Evolutionary conservation across 1,139 yeast species (phyloP), one percentile per base, ranked within the genome.

Genomic region (Candida tetrigidarum): DNA sequence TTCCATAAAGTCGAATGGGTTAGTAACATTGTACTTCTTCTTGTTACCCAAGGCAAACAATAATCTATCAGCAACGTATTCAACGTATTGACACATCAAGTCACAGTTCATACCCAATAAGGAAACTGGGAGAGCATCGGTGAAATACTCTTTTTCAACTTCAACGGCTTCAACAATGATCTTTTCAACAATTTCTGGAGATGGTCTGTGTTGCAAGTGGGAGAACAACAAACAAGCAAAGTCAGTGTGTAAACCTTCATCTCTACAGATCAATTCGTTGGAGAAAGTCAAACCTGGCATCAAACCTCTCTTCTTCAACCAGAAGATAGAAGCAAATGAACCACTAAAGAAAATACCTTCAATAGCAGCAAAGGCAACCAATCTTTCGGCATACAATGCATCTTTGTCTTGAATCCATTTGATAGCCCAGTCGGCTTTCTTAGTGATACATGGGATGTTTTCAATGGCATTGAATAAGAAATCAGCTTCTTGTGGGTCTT

Each of bases 1-100:
- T 75, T 93, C 99, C 99, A 93, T 93, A 66, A 92, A 93, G 70
- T 92, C 98, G 68, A 93, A 93, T 67, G 99, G 99, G 68, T 93
- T 95, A 51, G 87, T 74, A 50, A 80, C 93, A 63, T 90, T 89
- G 82, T 84, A 93, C 53, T 80, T 78, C 77, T 92, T 91, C 69
- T 85, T 78, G 78, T 90, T 89, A 56, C 99, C 99, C 56, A 93
- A 80, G 10, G 98, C 81, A 43, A 89, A 81, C 53, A 93, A 79
- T 62, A 93, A 79, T 72, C 98, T 83, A 74, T 93, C 99, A 59
- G 99, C 99, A 54, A 86, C 93, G 66, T 90, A 93, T 74, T 95
- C 97, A 59, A 93, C 96, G 74, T 93, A 95, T 75, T 93, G 97
- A 70, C 93, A 85, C 97, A 93, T 93, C 64, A 93, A 82, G 54